Percentiles rank a stretch among this genome's conserved stretches.
phyloP scores from a whole-genome alignment of 257 asterid species.

The Plantago ovata region DNA sequence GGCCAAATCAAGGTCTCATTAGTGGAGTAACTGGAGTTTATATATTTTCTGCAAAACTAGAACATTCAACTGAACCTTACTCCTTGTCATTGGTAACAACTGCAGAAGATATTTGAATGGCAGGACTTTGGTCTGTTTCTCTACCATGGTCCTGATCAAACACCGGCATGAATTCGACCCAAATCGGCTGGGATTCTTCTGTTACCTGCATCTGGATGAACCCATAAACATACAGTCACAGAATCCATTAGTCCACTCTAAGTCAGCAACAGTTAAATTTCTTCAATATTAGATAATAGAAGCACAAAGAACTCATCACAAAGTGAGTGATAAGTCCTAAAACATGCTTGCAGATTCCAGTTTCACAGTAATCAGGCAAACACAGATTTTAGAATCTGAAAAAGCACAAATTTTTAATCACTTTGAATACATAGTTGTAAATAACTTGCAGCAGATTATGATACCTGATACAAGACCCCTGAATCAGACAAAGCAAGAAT shows the following conservation, averaged over 20 bases:
- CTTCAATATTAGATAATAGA: slow-evolving; percentile 3
- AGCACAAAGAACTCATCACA: too few relatives aligned
- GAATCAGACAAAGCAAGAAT: slow-evolving; percentile 72
- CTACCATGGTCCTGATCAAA: slow-evolving; percentile 20
- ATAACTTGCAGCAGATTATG: neutral
- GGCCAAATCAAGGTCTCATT: slow-evolving; percentile 29
- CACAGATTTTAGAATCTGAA: too few relatives aligned
- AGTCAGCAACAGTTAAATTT: neutral
- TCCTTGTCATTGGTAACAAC: slow-evolving; percentile 47
- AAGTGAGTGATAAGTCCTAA: too few relatives aligned
- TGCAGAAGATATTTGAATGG: slow-evolving; percentile 37
- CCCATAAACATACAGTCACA: neutral
- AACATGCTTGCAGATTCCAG: too few relatives aligned
- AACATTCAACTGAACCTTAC: slow-evolving; percentile 26
- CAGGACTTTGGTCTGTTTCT: slow-evolving; percentile 29
- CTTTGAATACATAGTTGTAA: neutral
- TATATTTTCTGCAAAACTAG: neutral
- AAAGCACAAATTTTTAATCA: neutral
- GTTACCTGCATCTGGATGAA: slow-evolving; percentile 53
- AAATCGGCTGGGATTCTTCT: slow-evolving; percentile 56
- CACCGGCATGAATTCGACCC: slow-evolving; percentile 56
- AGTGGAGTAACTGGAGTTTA: slow-evolving; percentile 23
- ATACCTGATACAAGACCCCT: slow-evolving; percentile 66
- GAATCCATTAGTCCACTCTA: slow-evolving; percentile 1
- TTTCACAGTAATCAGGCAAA: too few relatives aligned